phyloP scores from a whole-genome alignment of 176 grass and related monocot species.

The Aegilops longissima region DNA sequence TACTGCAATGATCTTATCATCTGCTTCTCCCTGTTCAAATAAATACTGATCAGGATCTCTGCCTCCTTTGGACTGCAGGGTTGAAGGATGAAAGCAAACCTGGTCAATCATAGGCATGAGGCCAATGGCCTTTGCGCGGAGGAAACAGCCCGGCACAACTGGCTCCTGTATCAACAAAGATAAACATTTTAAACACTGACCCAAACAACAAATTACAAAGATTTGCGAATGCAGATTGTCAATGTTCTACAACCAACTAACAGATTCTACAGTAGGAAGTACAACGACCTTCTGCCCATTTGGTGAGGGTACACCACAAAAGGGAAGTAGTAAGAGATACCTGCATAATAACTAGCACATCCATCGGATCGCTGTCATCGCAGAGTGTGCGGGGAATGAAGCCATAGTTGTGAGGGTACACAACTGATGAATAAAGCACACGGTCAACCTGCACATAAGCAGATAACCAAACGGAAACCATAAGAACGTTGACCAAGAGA shows the following conservation, averaged over 20 bases:
- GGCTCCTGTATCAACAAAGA: constrained; percentile 61
- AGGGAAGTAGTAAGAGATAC: constrained; percentile 29
- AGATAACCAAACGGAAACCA: constrained; percentile 11
- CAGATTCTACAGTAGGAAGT: neutral
- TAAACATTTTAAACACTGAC: neutral
- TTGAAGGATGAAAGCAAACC: constrained; percentile 30
- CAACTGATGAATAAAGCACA: constrained; percentile 92
- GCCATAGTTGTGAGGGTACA: constrained; percentile 98
- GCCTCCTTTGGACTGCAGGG: neutral
- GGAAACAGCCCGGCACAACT: constrained; percentile 88
- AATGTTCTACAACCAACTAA: neutral
- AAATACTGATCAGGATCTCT: constrained; percentile 16
- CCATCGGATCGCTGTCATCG: constrained; percentile 94
- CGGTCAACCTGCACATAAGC: constrained; percentile 65
- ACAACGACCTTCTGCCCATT: neutral
- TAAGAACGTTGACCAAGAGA: neutral
- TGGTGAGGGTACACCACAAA: too few relatives aligned
- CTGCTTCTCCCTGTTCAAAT: constrained; percentile 75
- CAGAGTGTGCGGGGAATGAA: constrained; percentile 98
- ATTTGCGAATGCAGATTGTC: neutral
- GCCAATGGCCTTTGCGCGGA: constrained; percentile 89
- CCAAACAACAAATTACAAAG: neutral
- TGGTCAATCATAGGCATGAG: constrained; percentile 99
- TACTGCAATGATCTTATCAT: constrained; percentile 98
- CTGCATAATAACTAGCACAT: constrained; percentile 99